phyloP scores from a whole-genome alignment of 345 rosid genomes.

The Brassica juncea region DNA sequence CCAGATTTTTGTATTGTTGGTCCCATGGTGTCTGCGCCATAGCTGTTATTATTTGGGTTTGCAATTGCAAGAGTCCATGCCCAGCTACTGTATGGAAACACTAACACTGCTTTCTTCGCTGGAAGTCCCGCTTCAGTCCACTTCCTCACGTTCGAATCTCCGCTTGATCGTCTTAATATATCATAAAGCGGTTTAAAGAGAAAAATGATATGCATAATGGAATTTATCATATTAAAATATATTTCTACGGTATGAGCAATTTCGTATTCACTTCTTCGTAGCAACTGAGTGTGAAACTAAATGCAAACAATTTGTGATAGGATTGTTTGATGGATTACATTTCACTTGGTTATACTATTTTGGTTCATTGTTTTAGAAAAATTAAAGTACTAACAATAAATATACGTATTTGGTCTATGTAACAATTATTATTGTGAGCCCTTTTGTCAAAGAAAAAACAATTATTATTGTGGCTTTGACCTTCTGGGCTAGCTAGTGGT shows the following conservation, averaged over 20 bases:
- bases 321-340: too few species aligned
- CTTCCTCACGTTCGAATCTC: background rate
- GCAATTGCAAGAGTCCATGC: background rate
- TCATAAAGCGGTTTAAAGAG: too few species aligned
- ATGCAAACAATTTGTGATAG: too few species aligned
- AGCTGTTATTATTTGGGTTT: background rate
- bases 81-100: background rate
- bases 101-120: background rate
- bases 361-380: too few species aligned
- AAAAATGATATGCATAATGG: too few species aligned
- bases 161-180: background rate
- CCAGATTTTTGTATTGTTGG: slow-evolving; percentile 42
- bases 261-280: too few species aligned
- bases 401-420: background rate
- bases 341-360: too few species aligned
- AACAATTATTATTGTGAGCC: background rate
- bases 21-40: slow-evolving; percentile 46
- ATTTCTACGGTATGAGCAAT: too few species aligned
- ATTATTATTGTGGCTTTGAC: background rate
- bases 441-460: background rate
- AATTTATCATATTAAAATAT: too few species aligned
- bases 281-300: too few species aligned
- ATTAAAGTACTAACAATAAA: too few species aligned
- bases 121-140: background rate
- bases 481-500: background rate